A percentile compares a stretch with the other conserved stretches of the same genome.
These are phyloP conservation scores for Cetraspora pellucida DNA, from an alignment of 192 early-diverging fungal species.

Conservation along the genomic window DNA sequence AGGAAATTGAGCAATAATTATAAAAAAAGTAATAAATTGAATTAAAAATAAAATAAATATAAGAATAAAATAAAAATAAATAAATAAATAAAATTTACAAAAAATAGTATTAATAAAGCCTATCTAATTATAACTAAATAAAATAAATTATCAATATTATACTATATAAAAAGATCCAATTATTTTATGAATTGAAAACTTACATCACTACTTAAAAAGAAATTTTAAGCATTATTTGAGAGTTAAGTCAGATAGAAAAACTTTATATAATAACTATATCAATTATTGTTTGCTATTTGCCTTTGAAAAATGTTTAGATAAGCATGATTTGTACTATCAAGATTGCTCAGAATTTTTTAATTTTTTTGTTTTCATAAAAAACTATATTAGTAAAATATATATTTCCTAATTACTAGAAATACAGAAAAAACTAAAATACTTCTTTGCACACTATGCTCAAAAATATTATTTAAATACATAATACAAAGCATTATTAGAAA, in stretches of 20 bases:
- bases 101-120: too few species aligned
- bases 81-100: too few species aligned
- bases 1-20: too few species aligned
- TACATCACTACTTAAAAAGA: neutral
- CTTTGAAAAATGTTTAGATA: neutral
- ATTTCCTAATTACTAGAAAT: neutral
- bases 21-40: too few species aligned
- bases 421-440: slow-evolving; percentile 1
- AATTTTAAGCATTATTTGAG: too few species aligned
- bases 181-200: neutral
- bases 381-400: neutral
- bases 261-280: neutral
- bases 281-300: slow-evolving; percentile 9
- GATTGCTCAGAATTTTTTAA: neutral
- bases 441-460: neutral
- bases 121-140: too few species aligned
- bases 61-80: too few species aligned
- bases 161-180: too few species aligned
- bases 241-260: neutral
- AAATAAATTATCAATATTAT: too few species aligned
- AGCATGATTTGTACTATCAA: neutral
- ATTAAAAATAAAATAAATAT: too few species aligned
- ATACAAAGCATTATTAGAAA: slow-evolving; percentile 3
- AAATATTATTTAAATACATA: neutral
- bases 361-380: neutral